A percentile compares a stretch with the other conserved stretches of the same genome.
phyloP scores from a whole-genome alignment of 2,329 filamentous ascomycete species.

The Blastomyces silverae region DNA sequence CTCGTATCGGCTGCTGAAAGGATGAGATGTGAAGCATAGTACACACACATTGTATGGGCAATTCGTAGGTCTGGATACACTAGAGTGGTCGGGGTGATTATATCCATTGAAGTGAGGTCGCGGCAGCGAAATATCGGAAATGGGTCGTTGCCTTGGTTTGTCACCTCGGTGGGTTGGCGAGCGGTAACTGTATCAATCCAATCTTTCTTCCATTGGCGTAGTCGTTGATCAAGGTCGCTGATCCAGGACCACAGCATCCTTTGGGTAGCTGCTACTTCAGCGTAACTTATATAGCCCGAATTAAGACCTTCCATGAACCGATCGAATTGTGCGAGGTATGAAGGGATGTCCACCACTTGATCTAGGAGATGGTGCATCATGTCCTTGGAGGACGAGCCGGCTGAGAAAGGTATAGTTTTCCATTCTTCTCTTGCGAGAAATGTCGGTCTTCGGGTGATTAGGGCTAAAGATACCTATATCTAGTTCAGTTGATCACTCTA shows the following conservation, averaged over 20 bases:
- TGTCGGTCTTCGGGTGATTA: conserved; percentile 30
- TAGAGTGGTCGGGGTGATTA: conserved; percentile 20
- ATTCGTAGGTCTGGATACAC: conserved; percentile 26
- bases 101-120: conserved; percentile 22
- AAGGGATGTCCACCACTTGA: conserved; percentile 33
- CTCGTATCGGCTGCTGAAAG: conserved; percentile 24
- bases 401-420: conserved; percentile 38
- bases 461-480: conserved; percentile 28
- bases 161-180: conserved; percentile 20
- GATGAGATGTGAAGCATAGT: conserved; percentile 27
- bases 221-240: conserved; percentile 28
- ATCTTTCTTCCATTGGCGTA: conserved; percentile 25
- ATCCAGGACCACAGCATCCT: conserved; percentile 33
- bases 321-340: conserved; percentile 30
- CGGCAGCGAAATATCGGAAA: conserved; percentile 25
- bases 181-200: conserved; percentile 26
- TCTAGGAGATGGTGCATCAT: conserved; percentile 36
- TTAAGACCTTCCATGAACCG: conserved; percentile 25
- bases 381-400: conserved; percentile 33
- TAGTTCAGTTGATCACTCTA: conserved; percentile 11
- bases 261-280: conserved; percentile 32
- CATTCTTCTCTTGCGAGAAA: conserved; percentile 35
- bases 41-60: conserved; percentile 25
- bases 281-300: conserved; percentile 25
- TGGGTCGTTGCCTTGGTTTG: conserved; percentile 14